Evolutionary conservation across 129 eudicot species (phyloP), one percentile per base, ranked within the genome.

Genomic region (Escallonia rubra): DNA sequence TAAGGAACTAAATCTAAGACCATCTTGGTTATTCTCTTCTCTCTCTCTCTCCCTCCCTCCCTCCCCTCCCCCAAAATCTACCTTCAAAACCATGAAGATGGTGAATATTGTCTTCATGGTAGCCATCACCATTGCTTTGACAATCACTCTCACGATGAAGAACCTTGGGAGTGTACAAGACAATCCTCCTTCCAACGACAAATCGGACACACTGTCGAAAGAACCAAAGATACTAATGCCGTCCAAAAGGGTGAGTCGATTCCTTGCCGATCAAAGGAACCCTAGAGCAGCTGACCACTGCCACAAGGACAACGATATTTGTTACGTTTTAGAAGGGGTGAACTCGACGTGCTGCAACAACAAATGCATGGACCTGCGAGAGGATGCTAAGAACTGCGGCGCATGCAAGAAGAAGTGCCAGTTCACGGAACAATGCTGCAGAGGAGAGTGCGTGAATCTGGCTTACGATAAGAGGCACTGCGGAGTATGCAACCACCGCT

Each of bases 321-420:
- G 94, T 39, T 42, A 63, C 70, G n/a, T 63, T 8, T 44, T 63
- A 57, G 83, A 78, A 44, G 90, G 90, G 2, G 45, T 45, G 10
- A 86, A 83, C 69, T 69, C 80, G 11, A 86, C 87, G 2, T 89
- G 96, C 44, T 89, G 96, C 68, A 79, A 75, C 64, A 89, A 86
- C 66, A 86, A 89, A 48, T 86, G 96, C 50, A 53, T 86, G 54
- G 88, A 89, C 68, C 42, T 83, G 73, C 61, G 52, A 6, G 63
- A 59, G 48, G 90, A 89, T 41, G 49, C 64, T 39, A 53, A 79
- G 13, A 70, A 89, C 63, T 89, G 96, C 15, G 96, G 96, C 39
- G 74, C 78, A 14, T 89, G 94, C 71, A 84, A 86, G 76, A 81
- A 74, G 41, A 86, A 83, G 64, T 89, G 96, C 72, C 65, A 61